These are phyloP conservation scores for Corrigiola litoralis DNA, from an alignment of 179 eudicot species.

Conservation along the genomic window DNA sequence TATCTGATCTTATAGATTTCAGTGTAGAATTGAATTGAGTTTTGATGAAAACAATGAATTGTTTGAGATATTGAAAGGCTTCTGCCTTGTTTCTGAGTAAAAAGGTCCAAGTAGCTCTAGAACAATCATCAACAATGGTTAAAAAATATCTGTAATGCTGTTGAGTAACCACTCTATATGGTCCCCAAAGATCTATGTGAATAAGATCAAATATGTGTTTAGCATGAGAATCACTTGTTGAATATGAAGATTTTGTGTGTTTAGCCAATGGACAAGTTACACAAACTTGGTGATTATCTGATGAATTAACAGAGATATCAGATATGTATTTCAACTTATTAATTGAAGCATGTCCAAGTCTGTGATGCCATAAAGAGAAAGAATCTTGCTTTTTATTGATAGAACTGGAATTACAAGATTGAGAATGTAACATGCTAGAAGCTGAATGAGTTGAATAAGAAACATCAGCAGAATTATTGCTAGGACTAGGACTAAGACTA, in stretches of 20 bases:
- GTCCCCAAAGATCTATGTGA: neutral
- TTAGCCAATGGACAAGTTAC: neutral
- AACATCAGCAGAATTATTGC: neutral
- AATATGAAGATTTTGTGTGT: neutral
- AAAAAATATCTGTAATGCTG: neutral
- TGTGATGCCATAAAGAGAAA: neutral
- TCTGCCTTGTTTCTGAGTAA: neutral
- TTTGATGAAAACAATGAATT: neutral
- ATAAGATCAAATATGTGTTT: neutral
- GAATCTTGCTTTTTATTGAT: neutral
- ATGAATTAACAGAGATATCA: neutral
- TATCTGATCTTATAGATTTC: neutral
- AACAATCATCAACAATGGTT: neutral
- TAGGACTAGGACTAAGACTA: neutral
- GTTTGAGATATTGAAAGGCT: neutral
- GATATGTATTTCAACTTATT: neutral
- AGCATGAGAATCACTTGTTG: neutral
- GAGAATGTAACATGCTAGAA: too few species aligned
- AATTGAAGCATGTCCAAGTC: neutral
- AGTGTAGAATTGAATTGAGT: neutral
- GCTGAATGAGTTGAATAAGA: too few species aligned
- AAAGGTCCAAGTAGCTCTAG: neutral
- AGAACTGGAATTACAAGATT: too few species aligned
- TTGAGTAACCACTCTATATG: neutral
- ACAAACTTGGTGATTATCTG: neutral